Evolutionary conservation across 257 asterid genomes (phyloP).

Genomic region (Solanum stenotomum): DNA sequence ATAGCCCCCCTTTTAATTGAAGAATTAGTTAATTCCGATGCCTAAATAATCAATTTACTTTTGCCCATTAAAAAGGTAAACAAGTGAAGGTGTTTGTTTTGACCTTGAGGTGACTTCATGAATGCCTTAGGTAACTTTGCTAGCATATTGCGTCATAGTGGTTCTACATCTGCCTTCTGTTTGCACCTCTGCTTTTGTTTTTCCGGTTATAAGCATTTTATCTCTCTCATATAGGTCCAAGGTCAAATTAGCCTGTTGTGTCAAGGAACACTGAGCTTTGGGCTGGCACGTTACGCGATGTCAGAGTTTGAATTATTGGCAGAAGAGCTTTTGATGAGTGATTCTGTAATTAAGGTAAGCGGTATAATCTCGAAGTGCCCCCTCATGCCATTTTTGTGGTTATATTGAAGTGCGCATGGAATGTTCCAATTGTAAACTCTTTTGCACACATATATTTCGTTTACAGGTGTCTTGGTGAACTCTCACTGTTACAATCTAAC

Average conservation of each 20-base stretch:
- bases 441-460: neutral
- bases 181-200: neutral
- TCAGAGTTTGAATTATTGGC: slow-evolving; percentile 96
- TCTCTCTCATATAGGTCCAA: slow-evolving; percentile 58
- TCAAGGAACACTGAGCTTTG: slow-evolving; percentile 82
- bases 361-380: neutral
- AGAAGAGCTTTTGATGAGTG: slow-evolving; percentile 96
- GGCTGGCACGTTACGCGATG: slow-evolving; percentile 87
- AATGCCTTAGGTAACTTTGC: neutral
- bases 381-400: neutral
- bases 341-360: slow-evolving; percentile 70
- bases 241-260: slow-evolving; percentile 87
- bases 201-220: slow-evolving; percentile 6
- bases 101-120: neutral
- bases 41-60: neutral
- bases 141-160: neutral
- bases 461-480: neutral
- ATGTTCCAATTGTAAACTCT: neutral
- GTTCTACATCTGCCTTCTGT: neutral
- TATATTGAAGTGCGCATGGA: neutral
- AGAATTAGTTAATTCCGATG: neutral
- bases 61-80: neutral
- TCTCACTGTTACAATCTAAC: neutral
- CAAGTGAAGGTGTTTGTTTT: neutral
- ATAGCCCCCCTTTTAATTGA: neutral